Conservation (phyloP, 1,139 yeast genomes). For the Yamadazyma dendronema region DNA sequence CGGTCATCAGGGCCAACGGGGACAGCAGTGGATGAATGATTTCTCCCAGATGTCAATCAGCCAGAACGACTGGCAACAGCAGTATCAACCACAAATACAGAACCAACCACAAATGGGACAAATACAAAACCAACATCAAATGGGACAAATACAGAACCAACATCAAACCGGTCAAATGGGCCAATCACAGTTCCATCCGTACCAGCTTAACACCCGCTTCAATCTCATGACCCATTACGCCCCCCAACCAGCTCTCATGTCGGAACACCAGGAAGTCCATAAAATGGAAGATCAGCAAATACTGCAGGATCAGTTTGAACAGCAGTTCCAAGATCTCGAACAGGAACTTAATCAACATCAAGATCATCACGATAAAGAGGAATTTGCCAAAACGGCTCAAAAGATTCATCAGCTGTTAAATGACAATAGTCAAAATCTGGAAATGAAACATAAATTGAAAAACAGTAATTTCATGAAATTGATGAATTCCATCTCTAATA, state of each 20-base stretch:
- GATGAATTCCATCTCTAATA: constrained; percentile 38
- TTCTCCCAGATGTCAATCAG: constrained; percentile 27
- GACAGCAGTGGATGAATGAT: constrained; percentile 37
- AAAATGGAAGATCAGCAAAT: constrained; percentile 30
- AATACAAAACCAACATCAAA: neutral
- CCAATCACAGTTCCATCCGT: neutral
- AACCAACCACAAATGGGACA: neutral
- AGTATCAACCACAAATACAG: neutral
- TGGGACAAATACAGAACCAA: neutral
- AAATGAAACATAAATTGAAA: constrained; percentile 33
- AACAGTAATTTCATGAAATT: constrained; percentile 41
- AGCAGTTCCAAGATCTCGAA: constrained; percentile 38
- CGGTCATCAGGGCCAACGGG: too few species aligned
- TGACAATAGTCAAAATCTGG: constrained; percentile 17
- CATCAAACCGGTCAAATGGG: too few species aligned
- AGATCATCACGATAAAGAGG: constrained; percentile 25
- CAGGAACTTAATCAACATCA: constrained; percentile 21
- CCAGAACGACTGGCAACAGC: neutral
- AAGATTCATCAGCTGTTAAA: constrained; percentile 35
- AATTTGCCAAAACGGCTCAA: constrained; percentile 43
- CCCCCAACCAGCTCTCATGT: constrained; percentile 3
- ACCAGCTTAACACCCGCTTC: constrained; percentile 7
- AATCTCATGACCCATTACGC: constrained; percentile 12
- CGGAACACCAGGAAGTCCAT: constrained; percentile 1
- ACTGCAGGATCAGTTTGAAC: constrained; percentile 35